Evolutionary conservation across 2,329 filamentous ascomycete species (phyloP), one percentile per base, ranked within the genome.

Genomic region (Claviceps arundinis): DNA sequence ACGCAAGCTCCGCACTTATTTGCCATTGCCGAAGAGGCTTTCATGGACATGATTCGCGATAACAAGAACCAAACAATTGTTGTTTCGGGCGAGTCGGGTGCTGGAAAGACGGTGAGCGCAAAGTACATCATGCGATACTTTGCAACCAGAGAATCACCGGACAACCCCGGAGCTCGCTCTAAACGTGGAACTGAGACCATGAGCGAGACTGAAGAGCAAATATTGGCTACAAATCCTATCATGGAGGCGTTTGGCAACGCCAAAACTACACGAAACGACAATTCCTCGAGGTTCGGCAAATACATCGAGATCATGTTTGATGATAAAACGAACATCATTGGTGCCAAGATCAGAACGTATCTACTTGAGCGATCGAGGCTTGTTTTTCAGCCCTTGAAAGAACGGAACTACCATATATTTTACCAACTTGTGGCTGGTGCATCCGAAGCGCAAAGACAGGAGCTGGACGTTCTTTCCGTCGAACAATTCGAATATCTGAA

Each of bases 71-170:
- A 98, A 74, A 98, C 93, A 41, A 88, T 98, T 57, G 93, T 98
- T 51, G 93, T 98, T n/a, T 98, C 93, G 38, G 93, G 93, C 67
- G 93, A 98, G 71, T 98, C 93, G 51, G 93, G 93, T 79, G 93
- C 93, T 57, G 93, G 93, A 64, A 98, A 98, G 75, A 98, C 93
- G 5, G 93, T 98, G 68, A 97, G 91, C 70, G 93, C 93, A 62
- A 98, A 98, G 74, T 97, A 98, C 72, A 97, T 98, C 67, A 98
- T 98, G 93, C 83, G 93, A 63, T 98, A 98, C 74, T 98, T 98
- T 70, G 93, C 93, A 56, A 98, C 93, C 44, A 84, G 93, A 79
- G 93, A 96, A 70, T 85, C 90, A 7, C 89, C 93, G 52, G 89
- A 94, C 62, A 87, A 90, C 66, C 85, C 89, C 16, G 84, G 85